Evolutionary conservation across 2,329 filamentous ascomycete genomes (phyloP), one percentile per base, ranked within the genome.

Genomic region (Diaporthe vexans): DNA sequence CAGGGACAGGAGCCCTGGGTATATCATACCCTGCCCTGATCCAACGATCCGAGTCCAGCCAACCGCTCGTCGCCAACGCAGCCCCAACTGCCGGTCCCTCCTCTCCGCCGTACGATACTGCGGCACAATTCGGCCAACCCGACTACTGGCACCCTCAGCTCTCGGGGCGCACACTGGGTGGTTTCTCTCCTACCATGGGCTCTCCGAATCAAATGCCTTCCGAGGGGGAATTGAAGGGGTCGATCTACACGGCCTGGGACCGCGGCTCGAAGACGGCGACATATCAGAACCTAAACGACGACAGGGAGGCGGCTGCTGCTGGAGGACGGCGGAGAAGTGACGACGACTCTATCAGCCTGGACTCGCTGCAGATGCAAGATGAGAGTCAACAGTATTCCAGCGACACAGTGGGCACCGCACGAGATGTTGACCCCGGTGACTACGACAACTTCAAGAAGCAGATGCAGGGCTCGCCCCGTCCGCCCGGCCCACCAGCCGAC

Each of bases 171-270:
- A 72, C 48, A 3, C 6, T 68, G 24, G 46, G 43, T 8, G 54
- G 70, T 7, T 58, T 67, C n/a, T 69, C 72, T 3, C 67, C 68
- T 1, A 10, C 40, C 6, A 35, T 43, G 11, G 63, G 43, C 17
- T 43, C 67, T 15, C 51, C 51, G 11, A 59, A 37, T 33, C 40
- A 26, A 5, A 26, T 24, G 33, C 54, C 40, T 21, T 35, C 37
- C 2, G 29, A 51, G 3, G 68, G 46, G 35, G 68, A 75, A 4
- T n/a, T 75, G 33, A 57, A 57, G 48, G 51, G 48, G 6, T 74
- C 74, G n/a, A 57, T 74, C 48, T 73, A 74, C 37, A 63, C 67
- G 13, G 74, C 74, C 9, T 75, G 74, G 74, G 74, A 74, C n/a
- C 65, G 61, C 33, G 74, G 72, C 29, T 65, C 74, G 8, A 33